Evolutionary conservation across 2,329 filamentous ascomycete genomes (phyloP), one percentile per base, ranked within the genome.

Genomic region (Penicillium nordicum): DNA sequence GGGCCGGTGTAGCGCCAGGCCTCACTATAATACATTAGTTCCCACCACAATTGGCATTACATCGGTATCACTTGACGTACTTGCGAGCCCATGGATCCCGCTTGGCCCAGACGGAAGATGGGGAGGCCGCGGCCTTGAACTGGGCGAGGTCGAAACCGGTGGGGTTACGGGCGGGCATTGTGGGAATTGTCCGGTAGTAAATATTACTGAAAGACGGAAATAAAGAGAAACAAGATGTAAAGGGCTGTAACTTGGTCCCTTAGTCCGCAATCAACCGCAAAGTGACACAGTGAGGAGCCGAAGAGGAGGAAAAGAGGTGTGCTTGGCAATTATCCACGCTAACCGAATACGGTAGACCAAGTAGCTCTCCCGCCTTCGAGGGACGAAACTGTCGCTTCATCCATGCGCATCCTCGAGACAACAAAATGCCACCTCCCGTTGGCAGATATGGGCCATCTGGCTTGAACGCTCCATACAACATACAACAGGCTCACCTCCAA

Each of bases 71-170:
- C 10, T 41, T 48, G 25, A 59, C 81, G 67, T 79, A 87, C 85
- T 80, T 74, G 79, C 84, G 76, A 69, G 76, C 79, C 85, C 85
- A 88, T 59, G 85, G 85, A 70, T 87, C 85, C 66, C 78, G 79
- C 67, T 74, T 74, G 55, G 75, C 74, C 63, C 67, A 77, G 56
- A 69, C 61, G 62, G 81, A 81, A 59, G 79, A 79, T 65, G 78
- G 82, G 62, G 85, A 84, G 66, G 89, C 80, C 44, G 92, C 82
- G 62, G 84, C 85, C 72, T 86, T 89, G 77, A 92, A 87, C 76
- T 90, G 88, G 74, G 85, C 85, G 70, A 91, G 83, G 80, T 94
- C 88, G 83, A 97, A 97, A 78, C 93, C 93, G 69, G 93, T 97
- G 77, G 95, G 85, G 82, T 90, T 82, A 79, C 71, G 69, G 58